Conservation (phyloP, 495 filamentous ascomycete genomes). For the Aspergillus wentii region DNA sequence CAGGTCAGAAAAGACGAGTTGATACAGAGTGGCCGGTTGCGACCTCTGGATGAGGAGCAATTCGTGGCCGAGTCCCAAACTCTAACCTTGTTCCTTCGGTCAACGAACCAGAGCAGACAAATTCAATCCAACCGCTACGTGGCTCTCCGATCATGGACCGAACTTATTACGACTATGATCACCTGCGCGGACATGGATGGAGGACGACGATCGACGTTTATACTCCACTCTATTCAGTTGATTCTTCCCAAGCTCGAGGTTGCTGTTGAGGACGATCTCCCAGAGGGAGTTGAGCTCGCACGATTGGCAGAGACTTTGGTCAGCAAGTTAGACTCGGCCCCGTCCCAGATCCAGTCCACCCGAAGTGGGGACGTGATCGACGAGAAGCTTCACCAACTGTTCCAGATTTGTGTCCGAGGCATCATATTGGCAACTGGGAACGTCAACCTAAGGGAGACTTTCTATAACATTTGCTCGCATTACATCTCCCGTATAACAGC, state of each 20-base stretch:
- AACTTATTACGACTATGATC: conserved; percentile 72
- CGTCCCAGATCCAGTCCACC: conserved; percentile 34
- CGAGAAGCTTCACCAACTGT: conserved; percentile 86
- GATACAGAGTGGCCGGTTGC: conserved; percentile 40
- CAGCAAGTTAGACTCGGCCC: conserved; percentile 61
- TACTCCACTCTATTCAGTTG: conserved; percentile 78
- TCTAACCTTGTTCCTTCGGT: conserved; percentile 50
- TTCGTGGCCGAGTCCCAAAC: conserved; percentile 53
- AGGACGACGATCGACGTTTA: conserved; percentile 62
- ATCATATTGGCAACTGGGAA: conserved; percentile 67
- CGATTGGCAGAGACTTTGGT: conserved; percentile 72
- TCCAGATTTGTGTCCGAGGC: conserved; percentile 73
- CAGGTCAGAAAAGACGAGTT: conserved; percentile 48
- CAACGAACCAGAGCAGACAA: conserved; percentile 66
- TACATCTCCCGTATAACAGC: conserved; percentile 72
- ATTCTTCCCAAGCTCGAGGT: conserved; percentile 80
- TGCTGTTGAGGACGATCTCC: conserved; percentile 57
- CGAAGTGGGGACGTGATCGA: conserved; percentile 67
- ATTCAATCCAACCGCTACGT: conserved; percentile 54
- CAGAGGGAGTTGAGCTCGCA: conserved; percentile 68
- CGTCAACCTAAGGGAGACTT: conserved; percentile 66
- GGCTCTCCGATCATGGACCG: conserved; percentile 73
- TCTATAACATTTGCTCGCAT: conserved; percentile 83
- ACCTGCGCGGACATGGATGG: conserved; percentile 70
- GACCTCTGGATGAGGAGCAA: conserved; percentile 52